Evolutionary conservation across 345 rosid species (phyloP), one percentile per base, ranked within the genome.

Genomic region (Moricandia arvensis): DNA sequence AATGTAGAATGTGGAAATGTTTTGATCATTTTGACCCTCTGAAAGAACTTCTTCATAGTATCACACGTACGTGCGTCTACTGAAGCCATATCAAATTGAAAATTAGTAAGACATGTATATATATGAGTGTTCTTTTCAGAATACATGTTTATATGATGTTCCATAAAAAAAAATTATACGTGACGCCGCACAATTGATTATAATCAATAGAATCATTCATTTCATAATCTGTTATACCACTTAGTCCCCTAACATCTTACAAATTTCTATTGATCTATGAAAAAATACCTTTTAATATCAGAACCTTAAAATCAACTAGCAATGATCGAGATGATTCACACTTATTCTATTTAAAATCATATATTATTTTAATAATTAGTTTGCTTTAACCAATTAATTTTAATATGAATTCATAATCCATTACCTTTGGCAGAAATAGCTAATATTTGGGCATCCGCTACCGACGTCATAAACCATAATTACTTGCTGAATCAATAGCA

Each of bases 11-110:
- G 11, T 17, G 59, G 33, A 60, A 33, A 45, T 34, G 51, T 17
- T 31, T 21, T 31, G 21, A 30, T 59, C 43, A 59, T 3, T 59
- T 45, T 17, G 49, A 34, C 12, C 34, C 13, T 26, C 3, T 11
- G 2, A 30, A 51, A 37, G 12, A 43, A 6, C 33, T n/a, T n/a
- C 4, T 33, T 13, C 18, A 17, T 47, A 60, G 31, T 29, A 11
- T 53, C 63, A 35, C 54, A 27, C 55, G 30, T 63, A 63, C 69
- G 41, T 73, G 55, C 76, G 63, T 63, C 63, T 69, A 63, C 30
- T 35, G 38, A 63, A 73, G 8, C 8, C 38, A 63, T 51, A 15
- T 63, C n/a, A 72, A 31, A 13, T 49, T 43, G 16, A 9, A 37
- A 31, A 7, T 8, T 16, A n/a, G 7, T 29, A 59, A 37, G 41